Evolutionary conservation across 495 filamentous ascomycete species (phyloP).

Genomic region (Lasiosphaeria ovina): DNA sequence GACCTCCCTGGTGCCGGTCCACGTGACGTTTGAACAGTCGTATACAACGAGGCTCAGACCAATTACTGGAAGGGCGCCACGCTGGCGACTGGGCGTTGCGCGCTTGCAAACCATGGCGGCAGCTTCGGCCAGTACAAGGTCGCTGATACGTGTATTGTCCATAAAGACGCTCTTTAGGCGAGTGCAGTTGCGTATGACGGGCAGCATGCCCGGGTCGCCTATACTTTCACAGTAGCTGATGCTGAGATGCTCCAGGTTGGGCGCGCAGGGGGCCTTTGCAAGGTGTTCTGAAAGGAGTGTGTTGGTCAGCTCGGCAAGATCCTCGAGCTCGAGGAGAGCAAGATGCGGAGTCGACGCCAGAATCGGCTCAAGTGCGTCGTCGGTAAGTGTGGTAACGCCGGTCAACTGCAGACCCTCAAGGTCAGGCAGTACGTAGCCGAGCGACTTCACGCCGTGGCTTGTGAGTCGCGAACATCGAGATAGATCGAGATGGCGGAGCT

Average conservation of each 20-base stretch:
- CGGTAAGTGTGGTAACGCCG: constrained; percentile 67
- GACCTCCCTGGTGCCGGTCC: constrained; percentile 87
- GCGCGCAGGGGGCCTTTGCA: constrained; percentile 69
- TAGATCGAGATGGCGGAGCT: constrained; percentile 80
- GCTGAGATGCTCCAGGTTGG: constrained; percentile 71
- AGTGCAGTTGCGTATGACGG: constrained; percentile 71
- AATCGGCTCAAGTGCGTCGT: constrained; percentile 68
- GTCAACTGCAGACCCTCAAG: constrained; percentile 80
- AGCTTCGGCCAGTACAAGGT: constrained; percentile 85
- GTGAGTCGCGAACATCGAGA: constrained; percentile 74
- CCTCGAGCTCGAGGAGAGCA: constrained; percentile 87
- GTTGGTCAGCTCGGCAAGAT: constrained; percentile 76
- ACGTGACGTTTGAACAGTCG: constrained; percentile 86
- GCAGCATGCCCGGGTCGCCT: constrained; percentile 81
- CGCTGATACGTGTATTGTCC: constrained; percentile 91
- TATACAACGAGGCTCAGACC: constrained; percentile 80
- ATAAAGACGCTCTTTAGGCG: constrained; percentile 71
- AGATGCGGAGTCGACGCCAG: constrained; percentile 71
- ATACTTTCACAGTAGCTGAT: constrained; percentile 87
- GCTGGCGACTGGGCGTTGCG: constrained; percentile 22
- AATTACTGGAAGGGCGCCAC: constrained; percentile 31
- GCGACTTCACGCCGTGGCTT: constrained; percentile 60
- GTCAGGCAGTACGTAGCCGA: constrained; percentile 73
- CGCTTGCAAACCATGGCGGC: constrained; percentile 70
- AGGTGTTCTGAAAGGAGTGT: constrained; percentile 63